Conservation (phyloP, 177 flowering plant genomes). For the Vitis hybrid region DNA sequence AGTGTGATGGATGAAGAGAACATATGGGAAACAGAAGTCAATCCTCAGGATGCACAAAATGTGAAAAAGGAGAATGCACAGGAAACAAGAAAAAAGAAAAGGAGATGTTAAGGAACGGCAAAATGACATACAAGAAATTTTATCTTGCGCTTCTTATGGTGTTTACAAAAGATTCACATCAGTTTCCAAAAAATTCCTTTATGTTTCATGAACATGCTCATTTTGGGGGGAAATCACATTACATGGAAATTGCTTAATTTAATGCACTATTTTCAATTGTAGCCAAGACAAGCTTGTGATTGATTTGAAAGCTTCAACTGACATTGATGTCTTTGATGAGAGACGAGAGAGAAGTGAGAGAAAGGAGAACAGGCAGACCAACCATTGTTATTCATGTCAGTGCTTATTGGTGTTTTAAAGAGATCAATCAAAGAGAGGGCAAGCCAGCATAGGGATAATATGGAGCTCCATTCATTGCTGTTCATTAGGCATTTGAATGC, state of each 20-base stretch:
- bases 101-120: background rate
- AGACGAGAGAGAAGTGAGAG: too few relatives aligned
- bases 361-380: too few relatives aligned
- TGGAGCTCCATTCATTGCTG: too few relatives aligned
- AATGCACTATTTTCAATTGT: background rate
- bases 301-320: too few relatives aligned
- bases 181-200: background rate
- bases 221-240: background rate
- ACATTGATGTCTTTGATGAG: too few relatives aligned
- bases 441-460: too few relatives aligned
- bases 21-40: background rate
- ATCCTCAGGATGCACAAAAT: background rate
- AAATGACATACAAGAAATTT: background rate
- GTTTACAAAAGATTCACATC: background rate
- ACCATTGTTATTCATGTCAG: too few relatives aligned
- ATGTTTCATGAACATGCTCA: background rate
- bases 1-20: constrained; percentile 1
- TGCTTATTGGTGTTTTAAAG: too few relatives aligned
- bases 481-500: too few relatives aligned
- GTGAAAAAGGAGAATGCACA: background rate
- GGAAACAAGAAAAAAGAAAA: background rate
- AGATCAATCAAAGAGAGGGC: too few relatives aligned
- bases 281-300: background rate
- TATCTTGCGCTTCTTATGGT: background rate
- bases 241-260: background rate